Percentiles rank a stretch among this genome's conserved stretches.
Evolutionary conservation across 352 stramenopile genomes (phyloP).

Genomic region (Pythium guiyangense): DNA sequence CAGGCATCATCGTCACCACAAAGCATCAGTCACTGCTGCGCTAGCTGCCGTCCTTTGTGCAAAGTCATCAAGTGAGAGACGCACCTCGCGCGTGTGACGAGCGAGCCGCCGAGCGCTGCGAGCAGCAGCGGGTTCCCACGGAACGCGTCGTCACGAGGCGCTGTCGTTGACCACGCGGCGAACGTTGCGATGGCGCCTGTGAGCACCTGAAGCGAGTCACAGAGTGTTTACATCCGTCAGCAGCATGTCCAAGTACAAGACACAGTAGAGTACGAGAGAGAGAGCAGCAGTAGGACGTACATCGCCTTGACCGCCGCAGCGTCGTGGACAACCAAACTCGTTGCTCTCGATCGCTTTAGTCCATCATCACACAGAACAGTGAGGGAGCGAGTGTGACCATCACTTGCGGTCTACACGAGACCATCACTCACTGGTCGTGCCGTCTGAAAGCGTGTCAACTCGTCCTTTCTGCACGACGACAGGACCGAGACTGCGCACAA

Average conservation of each 20-base stretch:
- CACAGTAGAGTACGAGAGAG: not conserved
- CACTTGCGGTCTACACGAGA: not conserved
- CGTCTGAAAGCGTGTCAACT: constrained; percentile 80
- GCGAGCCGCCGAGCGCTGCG: constrained; percentile 71
- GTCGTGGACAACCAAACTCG: constrained; percentile 69
- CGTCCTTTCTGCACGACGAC: constrained; percentile 85
- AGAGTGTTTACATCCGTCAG: not conserved
- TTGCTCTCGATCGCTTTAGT: constrained; percentile 48
- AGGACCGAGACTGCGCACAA: constrained; percentile 77
- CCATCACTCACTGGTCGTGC: constrained; percentile 36
- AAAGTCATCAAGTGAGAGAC: not conserved
- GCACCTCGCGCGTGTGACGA: constrained; percentile 74
- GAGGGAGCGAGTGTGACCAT: not conserved
- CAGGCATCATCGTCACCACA: no score
- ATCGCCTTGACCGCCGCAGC: constrained; percentile 91
- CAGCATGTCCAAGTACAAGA: not conserved
- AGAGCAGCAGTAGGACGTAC: constrained; percentile 32
- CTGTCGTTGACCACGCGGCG: constrained; percentile 54
- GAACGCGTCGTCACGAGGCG: constrained; percentile 31
- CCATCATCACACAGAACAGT: no score
- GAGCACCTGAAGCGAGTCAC: constrained; percentile 50
- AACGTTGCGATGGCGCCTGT: constrained; percentile 81
- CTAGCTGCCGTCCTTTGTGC: not conserved
- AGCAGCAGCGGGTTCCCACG: constrained; percentile 53
- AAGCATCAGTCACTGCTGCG: not conserved